Evolutionary conservation across 163 green algal species (phyloP).

Genomic region (Smithsoniella earleae): DNA sequence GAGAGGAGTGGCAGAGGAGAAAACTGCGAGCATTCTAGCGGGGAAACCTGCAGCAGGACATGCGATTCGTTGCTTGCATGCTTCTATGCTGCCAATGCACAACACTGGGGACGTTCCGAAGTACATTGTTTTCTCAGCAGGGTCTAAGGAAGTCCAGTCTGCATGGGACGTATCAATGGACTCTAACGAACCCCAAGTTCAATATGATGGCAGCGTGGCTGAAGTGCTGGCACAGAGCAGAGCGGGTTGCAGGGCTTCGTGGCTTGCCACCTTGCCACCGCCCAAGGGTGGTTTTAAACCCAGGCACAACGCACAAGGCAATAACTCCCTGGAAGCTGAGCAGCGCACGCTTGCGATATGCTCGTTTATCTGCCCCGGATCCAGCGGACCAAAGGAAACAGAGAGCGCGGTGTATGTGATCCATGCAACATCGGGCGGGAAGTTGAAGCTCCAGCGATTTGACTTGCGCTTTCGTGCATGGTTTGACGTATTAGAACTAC

Average conservation of each 20-base stretch:
- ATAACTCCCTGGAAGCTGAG: too few species aligned
- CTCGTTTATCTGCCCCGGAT: too few species aligned
- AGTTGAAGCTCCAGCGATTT: neutral
- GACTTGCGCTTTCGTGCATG: neutral
- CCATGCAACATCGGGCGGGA: neutral
- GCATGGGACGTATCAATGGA: neutral
- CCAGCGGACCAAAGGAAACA: too few species aligned
- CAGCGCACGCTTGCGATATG: neutral
- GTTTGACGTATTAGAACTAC: neutral
- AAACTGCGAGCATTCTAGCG: neutral
- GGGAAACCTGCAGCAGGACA: neutral
- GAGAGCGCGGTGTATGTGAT: too few species aligned
- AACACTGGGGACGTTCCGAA: neutral
- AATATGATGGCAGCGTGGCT: too few species aligned
- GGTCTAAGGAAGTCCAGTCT: neutral
- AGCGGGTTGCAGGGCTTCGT: neutral
- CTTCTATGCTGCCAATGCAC: neutral
- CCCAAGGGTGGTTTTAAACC: neutral
- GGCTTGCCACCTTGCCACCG: slow-evolving; percentile 6
- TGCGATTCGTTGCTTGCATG: neutral
- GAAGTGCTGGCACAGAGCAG: neutral
- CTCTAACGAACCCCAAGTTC: neutral
- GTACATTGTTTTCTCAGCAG: slow-evolving; percentile 1
- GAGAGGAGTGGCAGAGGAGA: neutral
- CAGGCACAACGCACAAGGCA: slow-evolving; percentile 16